phyloP scores from a whole-genome alignment of 495 filamentous ascomycete species.

The Trichoderma virens region DNA sequence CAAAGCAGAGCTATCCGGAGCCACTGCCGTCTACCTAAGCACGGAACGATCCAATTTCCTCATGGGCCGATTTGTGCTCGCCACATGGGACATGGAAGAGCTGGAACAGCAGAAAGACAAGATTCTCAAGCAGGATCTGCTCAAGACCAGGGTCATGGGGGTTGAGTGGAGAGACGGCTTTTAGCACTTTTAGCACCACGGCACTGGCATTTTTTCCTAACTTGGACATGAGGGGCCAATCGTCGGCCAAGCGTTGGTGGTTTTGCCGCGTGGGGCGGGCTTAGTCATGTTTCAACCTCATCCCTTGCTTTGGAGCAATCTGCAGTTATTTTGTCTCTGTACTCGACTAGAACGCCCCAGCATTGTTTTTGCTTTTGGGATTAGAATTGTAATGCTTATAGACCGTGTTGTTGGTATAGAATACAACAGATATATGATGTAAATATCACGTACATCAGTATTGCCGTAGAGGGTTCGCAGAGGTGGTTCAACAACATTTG shows the following conservation, averaged over 20 bases:
- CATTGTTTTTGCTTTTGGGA: neutral
- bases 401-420: no score
- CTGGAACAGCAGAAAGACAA: neutral
- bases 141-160: neutral
- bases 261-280: neutral
- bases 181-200: neutral
- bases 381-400: neutral
- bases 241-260: neutral
- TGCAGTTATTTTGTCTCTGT: neutral
- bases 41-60: no score
- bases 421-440: no score
- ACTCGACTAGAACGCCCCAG: no score
- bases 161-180: neutral
- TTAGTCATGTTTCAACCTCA: conserved; percentile 6
- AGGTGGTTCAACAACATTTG: no score
- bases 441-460: no score
- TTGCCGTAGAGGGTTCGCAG: no score
- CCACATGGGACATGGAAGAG: neutral
- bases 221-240: neutral
- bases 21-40: no score
- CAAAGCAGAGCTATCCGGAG: neutral
- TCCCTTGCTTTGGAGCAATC: neutral
- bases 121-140: neutral
- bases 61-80: neutral
- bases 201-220: neutral